Evolutionary conservation across 306 rosid genomes (phyloP).

Genomic region (Sicyos baderoa): DNA sequence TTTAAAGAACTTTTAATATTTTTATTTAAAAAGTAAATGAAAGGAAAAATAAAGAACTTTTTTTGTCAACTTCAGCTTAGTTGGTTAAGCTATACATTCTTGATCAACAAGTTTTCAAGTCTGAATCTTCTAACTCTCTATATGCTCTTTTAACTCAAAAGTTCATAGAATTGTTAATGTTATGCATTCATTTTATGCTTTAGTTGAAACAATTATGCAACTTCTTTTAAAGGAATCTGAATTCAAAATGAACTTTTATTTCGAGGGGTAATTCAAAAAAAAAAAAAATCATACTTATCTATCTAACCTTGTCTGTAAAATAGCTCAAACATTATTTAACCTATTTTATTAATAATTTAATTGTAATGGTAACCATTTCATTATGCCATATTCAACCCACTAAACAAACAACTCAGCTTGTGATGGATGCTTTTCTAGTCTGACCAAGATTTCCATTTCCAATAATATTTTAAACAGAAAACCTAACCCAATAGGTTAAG

Average conservation of each 20-base stretch:
- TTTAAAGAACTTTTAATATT: too few relatives aligned
- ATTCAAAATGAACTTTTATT: background rate
- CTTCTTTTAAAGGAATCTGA: background rate
- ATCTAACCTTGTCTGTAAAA: background rate
- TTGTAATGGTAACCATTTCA: slow-evolving; percentile 5
- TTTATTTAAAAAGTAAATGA: too few relatives aligned
- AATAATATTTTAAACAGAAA: slow-evolving; percentile 1
- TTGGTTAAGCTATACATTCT: too few relatives aligned
- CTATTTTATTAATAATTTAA: background rate
- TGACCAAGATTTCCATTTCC: slow-evolving; percentile 12
- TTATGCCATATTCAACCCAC: background rate
- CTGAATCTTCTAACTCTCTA: too few relatives aligned
- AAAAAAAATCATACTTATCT: background rate
- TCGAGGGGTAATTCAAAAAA: background rate
- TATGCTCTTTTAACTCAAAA: too few relatives aligned
- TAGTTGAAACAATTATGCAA: background rate
- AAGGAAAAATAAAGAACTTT: too few relatives aligned
- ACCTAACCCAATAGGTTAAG: background rate
- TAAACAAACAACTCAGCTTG: background rate
- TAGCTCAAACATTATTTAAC: background rate
- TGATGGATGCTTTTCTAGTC: slow-evolving; percentile 10
- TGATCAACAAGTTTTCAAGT: too few relatives aligned
- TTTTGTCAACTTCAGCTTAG: too few relatives aligned
- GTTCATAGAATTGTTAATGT: background rate
- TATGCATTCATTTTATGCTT: background rate